Evolutionary conservation across 345 rosid species (phyloP).

Genomic region (Clarkia xantiana): DNA sequence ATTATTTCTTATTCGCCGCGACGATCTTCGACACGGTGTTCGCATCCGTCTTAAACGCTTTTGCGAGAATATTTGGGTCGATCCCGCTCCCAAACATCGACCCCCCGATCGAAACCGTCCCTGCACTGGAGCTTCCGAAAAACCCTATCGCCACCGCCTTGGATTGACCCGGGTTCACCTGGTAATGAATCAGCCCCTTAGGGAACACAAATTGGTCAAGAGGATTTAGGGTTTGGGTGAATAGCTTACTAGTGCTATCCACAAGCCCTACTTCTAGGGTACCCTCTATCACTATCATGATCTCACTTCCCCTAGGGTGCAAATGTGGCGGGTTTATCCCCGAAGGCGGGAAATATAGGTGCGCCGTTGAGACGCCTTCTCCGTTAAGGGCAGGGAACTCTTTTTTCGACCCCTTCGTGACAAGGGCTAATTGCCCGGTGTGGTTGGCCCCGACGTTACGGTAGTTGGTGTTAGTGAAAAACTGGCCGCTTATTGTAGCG

Average conservation of each 20-base stretch:
- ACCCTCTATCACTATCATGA: constrained; percentile 6
- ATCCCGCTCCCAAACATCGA: constrained; percentile 17
- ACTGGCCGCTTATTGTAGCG: not conserved
- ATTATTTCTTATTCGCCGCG: constrained; percentile 7
- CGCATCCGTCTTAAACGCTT: constrained; percentile 16
- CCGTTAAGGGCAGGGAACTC: constrained; percentile 1
- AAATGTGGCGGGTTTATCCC: constrained; percentile 2
- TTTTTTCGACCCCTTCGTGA: not conserved
- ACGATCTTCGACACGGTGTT: constrained; percentile 15
- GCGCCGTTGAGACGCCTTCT: not conserved
- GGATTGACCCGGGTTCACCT: constrained; percentile 6
- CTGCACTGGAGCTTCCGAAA: constrained; percentile 13
- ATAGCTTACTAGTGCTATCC: constrained; percentile 10
- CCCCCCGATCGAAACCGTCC: constrained; percentile 8
- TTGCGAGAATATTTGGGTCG: constrained; percentile 7
- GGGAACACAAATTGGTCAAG: constrained; percentile 18
- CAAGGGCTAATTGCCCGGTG: not conserved
- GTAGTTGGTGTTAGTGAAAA: constrained; percentile 3
- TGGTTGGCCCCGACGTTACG: not conserved
- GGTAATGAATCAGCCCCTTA: constrained; percentile 20
- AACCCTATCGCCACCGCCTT: constrained; percentile 8
- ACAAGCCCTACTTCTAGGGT: constrained; percentile 6
- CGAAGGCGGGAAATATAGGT: not conserved
- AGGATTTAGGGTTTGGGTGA: constrained; percentile 10
- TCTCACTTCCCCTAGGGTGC: not conserved